phyloP scores from a whole-genome alignment of 805 yeast genomes.

The Yarrowia yakushimensis region DNA sequence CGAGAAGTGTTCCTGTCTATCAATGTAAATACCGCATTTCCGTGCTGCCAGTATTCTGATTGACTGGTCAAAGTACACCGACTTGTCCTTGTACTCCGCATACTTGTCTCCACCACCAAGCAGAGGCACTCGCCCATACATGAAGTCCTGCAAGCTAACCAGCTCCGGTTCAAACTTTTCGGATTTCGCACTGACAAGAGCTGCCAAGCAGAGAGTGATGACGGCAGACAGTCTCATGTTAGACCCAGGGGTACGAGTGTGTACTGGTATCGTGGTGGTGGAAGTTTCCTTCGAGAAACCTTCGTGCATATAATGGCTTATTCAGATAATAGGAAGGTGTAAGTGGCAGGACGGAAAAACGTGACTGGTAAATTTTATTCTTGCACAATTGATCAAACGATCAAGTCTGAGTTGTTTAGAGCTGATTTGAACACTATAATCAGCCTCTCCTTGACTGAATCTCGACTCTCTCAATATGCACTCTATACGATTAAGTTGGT shows the following conservation, averaged over 20 bases:
- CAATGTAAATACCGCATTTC: not conserved
- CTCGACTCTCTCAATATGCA: too few relatives aligned
- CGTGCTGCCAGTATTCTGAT: not conserved
- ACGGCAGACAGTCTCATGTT: not conserved
- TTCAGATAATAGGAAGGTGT: not conserved
- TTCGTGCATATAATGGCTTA: too few relatives aligned
- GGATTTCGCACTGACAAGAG: not conserved
- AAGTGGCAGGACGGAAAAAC: too few relatives aligned
- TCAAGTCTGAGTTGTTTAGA: too few relatives aligned
- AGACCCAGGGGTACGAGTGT: not conserved
- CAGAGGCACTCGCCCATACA: not conserved
- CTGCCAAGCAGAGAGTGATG: not conserved
- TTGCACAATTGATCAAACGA: too few relatives aligned
- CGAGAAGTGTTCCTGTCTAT: not conserved
- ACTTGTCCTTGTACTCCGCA: not conserved
- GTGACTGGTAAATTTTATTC: too few relatives aligned
- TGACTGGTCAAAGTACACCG: not conserved
- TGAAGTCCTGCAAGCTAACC: not conserved
- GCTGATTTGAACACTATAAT: too few relatives aligned
- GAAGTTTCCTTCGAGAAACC: not conserved
- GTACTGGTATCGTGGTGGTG: not conserved
- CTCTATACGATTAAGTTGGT: not conserved
- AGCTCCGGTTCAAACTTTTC: not conserved
- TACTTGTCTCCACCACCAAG: not conserved
- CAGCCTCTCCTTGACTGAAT: too few relatives aligned